Percentiles rank a stretch among this genome's conserved stretches.
These are phyloP conservation scores for Vitis riparia DNA, from an alignment of 164 flowering plant genomes.

Conservation along the genomic window DNA sequence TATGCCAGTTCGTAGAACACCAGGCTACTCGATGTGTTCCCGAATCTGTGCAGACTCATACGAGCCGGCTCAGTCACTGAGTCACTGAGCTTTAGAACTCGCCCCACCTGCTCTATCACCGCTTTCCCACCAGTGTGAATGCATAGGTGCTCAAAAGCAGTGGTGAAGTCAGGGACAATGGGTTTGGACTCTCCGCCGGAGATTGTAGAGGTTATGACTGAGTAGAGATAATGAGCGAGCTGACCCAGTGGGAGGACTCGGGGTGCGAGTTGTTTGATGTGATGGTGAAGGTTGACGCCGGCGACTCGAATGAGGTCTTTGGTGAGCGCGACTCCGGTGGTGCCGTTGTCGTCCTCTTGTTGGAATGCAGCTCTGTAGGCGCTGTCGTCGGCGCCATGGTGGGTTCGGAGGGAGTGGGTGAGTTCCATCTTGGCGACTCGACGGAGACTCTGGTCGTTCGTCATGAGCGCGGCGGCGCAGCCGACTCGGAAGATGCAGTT, in stretches of 20 bases:
- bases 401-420: slow-evolving; percentile 44
- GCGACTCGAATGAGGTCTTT: slow-evolving; percentile 63
- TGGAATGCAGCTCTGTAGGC: slow-evolving; percentile 52
- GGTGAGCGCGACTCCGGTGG: slow-evolving; percentile 54
- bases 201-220: slow-evolving; percentile 16
- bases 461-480: slow-evolving; percentile 47
- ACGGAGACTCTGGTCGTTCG: slow-evolving; percentile 38
- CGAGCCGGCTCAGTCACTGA: slow-evolving; percentile 59
- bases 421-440: slow-evolving; percentile 46
- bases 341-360: slow-evolving; percentile 50
- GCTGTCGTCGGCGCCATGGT: slow-evolving; percentile 56
- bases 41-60: slow-evolving; percentile 58
- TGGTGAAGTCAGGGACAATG: slow-evolving; percentile 45
- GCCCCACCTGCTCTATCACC: slow-evolving; percentile 48
- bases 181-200: slow-evolving; percentile 29
- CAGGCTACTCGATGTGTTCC: slow-evolving; percentile 62
- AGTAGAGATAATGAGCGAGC: slow-evolving; percentile 33
- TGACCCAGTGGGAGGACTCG: slow-evolving; percentile 49
- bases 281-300: slow-evolving; percentile 30
- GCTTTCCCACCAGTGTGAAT: slow-evolving; percentile 77
- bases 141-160: slow-evolving; percentile 59
- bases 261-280: slow-evolving; percentile 40
- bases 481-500: slow-evolving; percentile 66
- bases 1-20: slow-evolving; percentile 67
- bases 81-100: slow-evolving; percentile 35